A percentile compares a stretch with the other conserved stretches of the same genome.
Conservation (phyloP, 805 yeast genomes). For the Wickerhamiella lipophila region DNA sequence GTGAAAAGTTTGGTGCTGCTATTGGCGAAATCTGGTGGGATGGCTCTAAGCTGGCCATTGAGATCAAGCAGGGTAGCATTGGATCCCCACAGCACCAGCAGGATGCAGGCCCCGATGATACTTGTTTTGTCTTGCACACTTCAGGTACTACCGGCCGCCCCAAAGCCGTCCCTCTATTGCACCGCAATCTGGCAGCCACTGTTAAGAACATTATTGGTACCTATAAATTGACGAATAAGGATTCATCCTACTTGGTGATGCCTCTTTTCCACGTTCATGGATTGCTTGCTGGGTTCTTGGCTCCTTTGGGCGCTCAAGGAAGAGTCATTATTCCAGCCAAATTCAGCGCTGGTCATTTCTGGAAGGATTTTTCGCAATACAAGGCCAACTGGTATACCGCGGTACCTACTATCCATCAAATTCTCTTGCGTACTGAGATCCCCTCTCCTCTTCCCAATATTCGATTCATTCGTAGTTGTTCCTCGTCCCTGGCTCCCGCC, state of each 20-base stretch:
- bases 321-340: conserved; percentile 46
- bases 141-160: conserved; percentile 70
- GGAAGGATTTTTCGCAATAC: conserved; percentile 41
- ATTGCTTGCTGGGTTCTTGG: conserved; percentile 48
- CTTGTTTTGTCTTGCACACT: conserved; percentile 57
- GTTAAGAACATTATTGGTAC: conserved; percentile 47
- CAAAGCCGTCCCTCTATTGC: conserved; percentile 61
- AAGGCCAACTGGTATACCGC: conserved; percentile 62
- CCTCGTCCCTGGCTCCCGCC: conserved; percentile 56
- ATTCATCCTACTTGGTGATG: conserved; percentile 55
- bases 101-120: conserved; percentile 35
- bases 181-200: conserved; percentile 47
- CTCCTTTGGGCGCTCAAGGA: conserved; percentile 50
- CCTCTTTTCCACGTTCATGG: conserved; percentile 73
- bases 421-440: conserved; percentile 39
- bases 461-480: conserved; percentile 60
- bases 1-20: conserved; percentile 36
- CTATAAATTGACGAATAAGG: conserved; percentile 38
- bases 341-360: conserved; percentile 50
- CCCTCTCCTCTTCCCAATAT: conserved; percentile 43
- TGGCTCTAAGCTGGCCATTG: conserved; percentile 32
- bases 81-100: conserved; percentile 6
- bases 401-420: conserved; percentile 65
- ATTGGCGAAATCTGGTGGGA: conserved; percentile 43
- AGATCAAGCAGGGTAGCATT: conserved; percentile 9